Evolutionary conservation across 73 alveolate species (phyloP).

Genomic region (Paramecium tetraurelia): DNA sequence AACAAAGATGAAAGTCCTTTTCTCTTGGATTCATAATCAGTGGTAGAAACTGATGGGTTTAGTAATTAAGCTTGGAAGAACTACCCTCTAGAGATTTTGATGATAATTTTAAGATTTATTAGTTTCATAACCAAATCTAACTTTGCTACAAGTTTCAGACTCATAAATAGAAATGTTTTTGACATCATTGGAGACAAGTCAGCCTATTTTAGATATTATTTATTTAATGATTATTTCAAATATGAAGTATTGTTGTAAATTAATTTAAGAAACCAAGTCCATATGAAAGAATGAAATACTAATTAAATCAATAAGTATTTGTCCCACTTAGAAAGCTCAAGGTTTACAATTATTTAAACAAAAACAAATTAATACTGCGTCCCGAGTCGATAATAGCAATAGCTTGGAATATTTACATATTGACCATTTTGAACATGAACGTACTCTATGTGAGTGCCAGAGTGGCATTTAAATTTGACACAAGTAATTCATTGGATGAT

Average conservation of each 20-base stretch:
- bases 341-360: background rate
- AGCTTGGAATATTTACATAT: conserved; percentile 37
- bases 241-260: background rate
- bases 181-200: conserved; percentile 26
- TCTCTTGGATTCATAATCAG: background rate
- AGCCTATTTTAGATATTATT: background rate
- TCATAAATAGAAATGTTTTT: background rate
- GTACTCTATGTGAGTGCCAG: conserved; percentile 23
- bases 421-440: conserved; percentile 2
- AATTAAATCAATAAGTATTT: background rate
- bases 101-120: conserved; percentile 41
- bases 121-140: conserved; percentile 36
- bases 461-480: conserved; percentile 10
- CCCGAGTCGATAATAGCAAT: background rate
- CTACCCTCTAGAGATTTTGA: conserved; percentile 1
- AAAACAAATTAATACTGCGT: background rate
- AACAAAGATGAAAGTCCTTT: background rate
- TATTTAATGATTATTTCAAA: background rate
- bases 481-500: background rate
- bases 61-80: conserved; percentile 30
- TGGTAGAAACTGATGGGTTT: background rate
- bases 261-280: conserved; percentile 24
- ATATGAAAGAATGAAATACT: conserved; percentile 3
- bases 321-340: conserved; percentile 17
- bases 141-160: conserved; percentile 43